Percentiles rank a stretch among this genome's conserved stretches.
Evolutionary conservation across 768 basidiomycete species (phyloP).

Genomic region (Termitomyces heimii): DNA sequence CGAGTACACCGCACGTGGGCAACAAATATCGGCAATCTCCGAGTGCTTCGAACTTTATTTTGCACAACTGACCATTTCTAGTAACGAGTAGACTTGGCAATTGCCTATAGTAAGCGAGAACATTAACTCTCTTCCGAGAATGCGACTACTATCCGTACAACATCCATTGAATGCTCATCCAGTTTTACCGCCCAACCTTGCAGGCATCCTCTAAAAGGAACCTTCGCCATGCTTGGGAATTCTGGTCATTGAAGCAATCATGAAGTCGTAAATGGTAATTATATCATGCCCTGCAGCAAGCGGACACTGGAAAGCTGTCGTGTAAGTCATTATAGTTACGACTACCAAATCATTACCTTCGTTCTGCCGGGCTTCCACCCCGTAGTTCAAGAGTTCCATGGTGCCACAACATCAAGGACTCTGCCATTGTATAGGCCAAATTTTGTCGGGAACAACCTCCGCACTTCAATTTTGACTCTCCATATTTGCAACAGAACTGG

Average conservation of each 20-base stretch:
- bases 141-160: neutral
- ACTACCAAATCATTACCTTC: too few species aligned
- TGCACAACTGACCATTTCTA: neutral
- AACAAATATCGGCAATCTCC: constrained; percentile 14
- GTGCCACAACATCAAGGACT: neutral
- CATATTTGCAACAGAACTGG: neutral
- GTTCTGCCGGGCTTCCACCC: too few species aligned
- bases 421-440: neutral
- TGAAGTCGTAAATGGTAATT: neutral
- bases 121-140: neutral
- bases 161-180: neutral
- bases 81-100: neutral
- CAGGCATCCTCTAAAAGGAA: neutral
- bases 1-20: constrained; percentile 11
- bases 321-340: neutral
- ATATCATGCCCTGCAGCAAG: neutral
- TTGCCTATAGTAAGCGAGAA: neutral
- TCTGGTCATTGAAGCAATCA: neutral
- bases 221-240: neutral
- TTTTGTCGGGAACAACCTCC: neutral
- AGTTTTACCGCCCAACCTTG: too few species aligned
- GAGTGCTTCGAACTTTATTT: constrained; percentile 8
- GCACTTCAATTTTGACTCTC: neutral
- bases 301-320: too few species aligned
- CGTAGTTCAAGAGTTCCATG: too few species aligned